These are phyloP conservation scores for Magnusiomyces tetraspermus DNA, from an alignment of 1,139 yeast genomes.

Conservation along the genomic window DNA sequence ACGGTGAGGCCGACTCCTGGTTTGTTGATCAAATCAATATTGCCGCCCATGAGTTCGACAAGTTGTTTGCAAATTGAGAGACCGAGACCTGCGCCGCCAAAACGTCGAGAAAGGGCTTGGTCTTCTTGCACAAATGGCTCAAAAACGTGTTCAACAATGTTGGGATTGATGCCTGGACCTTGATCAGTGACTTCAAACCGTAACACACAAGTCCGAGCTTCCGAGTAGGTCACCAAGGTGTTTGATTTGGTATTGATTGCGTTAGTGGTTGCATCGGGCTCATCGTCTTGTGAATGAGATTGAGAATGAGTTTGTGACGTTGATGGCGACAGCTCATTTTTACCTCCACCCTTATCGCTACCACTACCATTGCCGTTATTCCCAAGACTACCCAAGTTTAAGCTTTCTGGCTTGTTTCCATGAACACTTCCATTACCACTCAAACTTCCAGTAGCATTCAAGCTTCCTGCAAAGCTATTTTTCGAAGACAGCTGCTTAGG, in stretches of 20 bases:
- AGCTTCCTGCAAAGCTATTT: not conserved
- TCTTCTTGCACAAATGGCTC: conserved; percentile 97
- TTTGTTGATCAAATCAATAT: conserved; percentile 56
- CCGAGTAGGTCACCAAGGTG: not conserved
- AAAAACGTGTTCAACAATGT: conserved; percentile 72
- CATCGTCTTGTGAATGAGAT: not conserved
- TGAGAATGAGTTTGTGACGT: too few relatives aligned
- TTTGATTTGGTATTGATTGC: not conserved
- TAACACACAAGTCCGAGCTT: conserved; percentile 24
- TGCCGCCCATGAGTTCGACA: conserved; percentile 66
- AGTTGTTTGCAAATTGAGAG: conserved; percentile 86
- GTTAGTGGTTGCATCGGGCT: not conserved
- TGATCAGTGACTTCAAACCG: conserved; percentile 77
- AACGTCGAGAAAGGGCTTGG: conserved; percentile 80
- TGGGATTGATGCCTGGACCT: conserved; percentile 85
- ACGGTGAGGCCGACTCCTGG: conserved; percentile 76
- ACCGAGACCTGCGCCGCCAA: conserved; percentile 95
- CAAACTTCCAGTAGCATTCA: too few relatives aligned
- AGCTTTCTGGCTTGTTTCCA: too few relatives aligned
- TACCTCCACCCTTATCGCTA: too few relatives aligned
- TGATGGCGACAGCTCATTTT: too few relatives aligned
- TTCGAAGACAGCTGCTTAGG: too few relatives aligned
- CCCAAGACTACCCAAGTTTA: too few relatives aligned
- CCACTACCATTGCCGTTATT: too few relatives aligned
- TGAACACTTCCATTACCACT: too few relatives aligned